These are phyloP conservation scores for Plasmodium falciparum DNA, from an alignment of 169 alveolate genomes.

Conservation along the genomic window DNA sequence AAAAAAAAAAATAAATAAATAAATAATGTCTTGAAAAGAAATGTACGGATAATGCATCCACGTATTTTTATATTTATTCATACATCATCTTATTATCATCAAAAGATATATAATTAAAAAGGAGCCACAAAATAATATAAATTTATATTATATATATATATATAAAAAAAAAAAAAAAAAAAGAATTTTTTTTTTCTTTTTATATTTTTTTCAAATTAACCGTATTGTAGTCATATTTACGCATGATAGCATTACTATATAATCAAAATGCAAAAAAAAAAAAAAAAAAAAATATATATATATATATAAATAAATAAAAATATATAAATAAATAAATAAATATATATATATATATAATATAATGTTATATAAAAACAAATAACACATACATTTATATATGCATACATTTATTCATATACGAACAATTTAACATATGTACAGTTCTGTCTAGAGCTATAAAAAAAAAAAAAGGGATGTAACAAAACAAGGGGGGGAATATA, in stretches of 20 bases:
- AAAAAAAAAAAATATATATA: constrained; percentile 21
- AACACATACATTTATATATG: neutral
- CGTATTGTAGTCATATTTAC: constrained; percentile 79
- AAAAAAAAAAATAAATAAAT: neutral
- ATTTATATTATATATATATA: too few species aligned
- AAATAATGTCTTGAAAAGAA: constrained; percentile 12
- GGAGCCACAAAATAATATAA: too few species aligned
- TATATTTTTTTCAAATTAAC: constrained; percentile 58
- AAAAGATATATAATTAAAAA: too few species aligned
- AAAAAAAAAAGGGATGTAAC: constrained; percentile 16
- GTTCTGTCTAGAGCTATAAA: constrained; percentile 38
- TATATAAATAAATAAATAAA: neutral
- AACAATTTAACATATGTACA: constrained; percentile 13
- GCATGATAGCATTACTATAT: constrained; percentile 77
- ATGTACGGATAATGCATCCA: too few species aligned
- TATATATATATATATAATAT: neutral
- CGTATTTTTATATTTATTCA: too few species aligned
- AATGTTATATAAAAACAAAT: neutral
- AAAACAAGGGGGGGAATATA: neutral
- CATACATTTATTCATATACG: constrained; percentile 4
- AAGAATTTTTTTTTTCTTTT: constrained; percentile 1
- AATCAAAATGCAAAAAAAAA: constrained; percentile 29
- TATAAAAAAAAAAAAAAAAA: too few species aligned
- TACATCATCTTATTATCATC: too few species aligned
- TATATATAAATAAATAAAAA: neutral